Base-by-base conservation (phyloP, 257 asterid genomes). In the Rauvolfia tetraphylla region DNA sequence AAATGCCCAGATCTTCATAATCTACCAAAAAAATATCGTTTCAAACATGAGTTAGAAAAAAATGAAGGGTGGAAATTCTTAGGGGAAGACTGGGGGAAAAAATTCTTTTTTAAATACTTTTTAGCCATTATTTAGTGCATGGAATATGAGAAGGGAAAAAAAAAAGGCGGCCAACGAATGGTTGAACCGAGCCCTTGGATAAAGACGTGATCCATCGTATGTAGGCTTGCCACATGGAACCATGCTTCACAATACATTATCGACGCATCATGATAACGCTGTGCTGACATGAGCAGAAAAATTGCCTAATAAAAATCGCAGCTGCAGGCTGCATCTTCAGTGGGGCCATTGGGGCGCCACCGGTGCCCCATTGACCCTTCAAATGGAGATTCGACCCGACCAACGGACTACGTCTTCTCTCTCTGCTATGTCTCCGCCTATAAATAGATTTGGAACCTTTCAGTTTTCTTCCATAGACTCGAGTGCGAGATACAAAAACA, bases 191-290 rank as follows among this genome's bases (percentile, higher is more conserved):
- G 4, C 6, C 14, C 58, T 29, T 44, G 54, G 9, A 15, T 4
- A 15, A 44, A 29, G 1, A 33, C n/a, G 14, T 29, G 13, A 15
- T 36, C 76, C 54, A 61, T 23, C 20, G 11, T 15, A 44, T 62
- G 41, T 3, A 13, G n/a, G 11, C 1, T 0, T 20, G 48, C 71
- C 71, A 65, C 71, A 2, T 51, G 65, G n/a, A 48, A 65, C 17
- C 4, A 23, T 18, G 33, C 36, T 39, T 59, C 39, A 25, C 58
- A 22, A 33, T n/a, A 15, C 13, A 67, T 20, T 49, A 3, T 0
- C 23, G 31, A 20, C 53, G n/a, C 83, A 82, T 82, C 81, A 82
- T 57, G 74, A n/a, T 46, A 61, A 76, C 83, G 86, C 14, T 38
- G 56, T 76, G 83, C 22, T 82, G 34, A 54, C 78, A 75, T 67